Evolutionary conservation across 1,284 basidiomycete genomes (phyloP), one percentile per base, ranked within the genome.

Genomic region (Rhodotorula sp.): DNA sequence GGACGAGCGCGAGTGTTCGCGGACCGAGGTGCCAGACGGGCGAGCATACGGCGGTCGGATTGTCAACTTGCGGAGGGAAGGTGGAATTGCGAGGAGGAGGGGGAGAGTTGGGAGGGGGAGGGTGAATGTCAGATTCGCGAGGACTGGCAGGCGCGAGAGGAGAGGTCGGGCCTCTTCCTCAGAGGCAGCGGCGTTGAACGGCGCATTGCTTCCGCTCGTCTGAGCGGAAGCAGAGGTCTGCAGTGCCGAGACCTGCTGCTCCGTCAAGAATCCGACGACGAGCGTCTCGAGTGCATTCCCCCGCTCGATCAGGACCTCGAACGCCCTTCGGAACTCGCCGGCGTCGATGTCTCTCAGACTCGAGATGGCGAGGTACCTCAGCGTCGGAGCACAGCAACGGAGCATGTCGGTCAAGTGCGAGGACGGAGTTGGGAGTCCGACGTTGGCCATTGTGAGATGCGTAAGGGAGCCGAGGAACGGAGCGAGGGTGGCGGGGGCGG

Each of bases 351-450:
- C 73, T 14, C 73, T 50, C 34, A 75, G 26, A 14, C 52, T 58
- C 23, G 70, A 70, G 50, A 75, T 38, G 15, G 70, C 68, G 45
- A 75, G 61, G 57, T 60, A 55, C 57, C 56, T 26, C 19, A 75
- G 60, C 15, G 57, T 66, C 18, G 59, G 28, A 1, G 49, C 31
- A n/a, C 56, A 57, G 54, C n/a, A 23, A 5, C 12, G 5, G 19
- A 75, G 52, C 52, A 72, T n/a, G n/a, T 52, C 47, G 50, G 63
- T 52, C n/a, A 72, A 14, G 34, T 75, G 73, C 14, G 73, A 72
- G 8, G 70, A 68, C 12, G 73, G 73, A 0, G 38, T 26, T 1
- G 73, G 73, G n/a, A 75, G 61, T 19, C 73, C 73, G 61, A 75
- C 60, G 64, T 75, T 75, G 21, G 69, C 64, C 16, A 75, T 47